Conservation (phyloP, 1,139 yeast genomes). For the Sugiyamaella novakii region DNA sequence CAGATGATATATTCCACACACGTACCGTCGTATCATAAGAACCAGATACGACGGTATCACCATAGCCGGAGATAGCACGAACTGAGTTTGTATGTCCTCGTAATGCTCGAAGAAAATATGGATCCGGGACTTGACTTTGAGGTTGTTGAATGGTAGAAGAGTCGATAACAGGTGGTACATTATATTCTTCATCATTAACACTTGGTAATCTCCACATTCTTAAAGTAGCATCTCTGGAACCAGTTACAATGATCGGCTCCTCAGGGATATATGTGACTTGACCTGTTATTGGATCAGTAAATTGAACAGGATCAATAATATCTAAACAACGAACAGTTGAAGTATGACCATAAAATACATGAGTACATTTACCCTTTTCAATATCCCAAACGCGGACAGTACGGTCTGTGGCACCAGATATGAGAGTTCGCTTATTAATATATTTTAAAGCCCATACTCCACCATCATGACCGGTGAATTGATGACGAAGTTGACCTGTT, state of each 20-base stretch:
- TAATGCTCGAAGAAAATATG: constrained; percentile 72
- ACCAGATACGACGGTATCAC: constrained; percentile 82
- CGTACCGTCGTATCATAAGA: constrained; percentile 89
- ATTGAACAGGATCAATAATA: constrained; percentile 63
- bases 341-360: constrained; percentile 85
- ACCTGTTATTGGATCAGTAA: constrained; percentile 45
- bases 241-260: constrained; percentile 70
- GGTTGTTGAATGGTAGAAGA: constrained; percentile 10
- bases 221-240: constrained; percentile 87
- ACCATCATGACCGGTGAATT: constrained; percentile 85
- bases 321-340: constrained; percentile 92
- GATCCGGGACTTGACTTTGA: constrained; percentile 47
- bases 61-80: constrained; percentile 84
- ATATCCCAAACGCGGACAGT: constrained; percentile 92
- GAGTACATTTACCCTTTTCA: constrained; percentile 72
- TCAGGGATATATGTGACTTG: constrained; percentile 64
- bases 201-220: constrained; percentile 85
- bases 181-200: constrained; percentile 26
- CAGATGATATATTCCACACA: constrained; percentile 85
- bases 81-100: constrained; percentile 88
- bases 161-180: constrained; percentile 7
- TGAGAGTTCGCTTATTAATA: constrained; percentile 66
- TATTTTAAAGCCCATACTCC: constrained; percentile 99
- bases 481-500: constrained; percentile 58
- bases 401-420: constrained; percentile 90